Percentiles rank a stretch among this genome's conserved stretches.
Conservation (phyloP, 2,329 filamentous ascomycete genomes). For the Aspergillus brasiliensis region DNA sequence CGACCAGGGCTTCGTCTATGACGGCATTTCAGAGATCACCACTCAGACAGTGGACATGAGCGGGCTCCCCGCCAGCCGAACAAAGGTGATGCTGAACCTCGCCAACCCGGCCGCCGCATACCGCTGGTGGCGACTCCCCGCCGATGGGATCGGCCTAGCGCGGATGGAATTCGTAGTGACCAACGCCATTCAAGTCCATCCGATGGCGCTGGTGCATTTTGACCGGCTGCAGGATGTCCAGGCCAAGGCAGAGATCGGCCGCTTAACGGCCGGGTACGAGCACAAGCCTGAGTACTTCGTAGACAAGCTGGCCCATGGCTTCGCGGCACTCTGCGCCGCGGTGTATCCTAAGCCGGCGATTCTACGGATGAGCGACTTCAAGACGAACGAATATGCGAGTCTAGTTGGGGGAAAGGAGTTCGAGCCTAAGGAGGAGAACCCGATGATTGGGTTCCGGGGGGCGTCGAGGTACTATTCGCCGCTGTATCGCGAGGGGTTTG, state of each 20-base stretch:
- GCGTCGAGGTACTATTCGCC: constrained; percentile 47
- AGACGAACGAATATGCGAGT: constrained; percentile 45
- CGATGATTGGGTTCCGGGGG: constrained; percentile 47
- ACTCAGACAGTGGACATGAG: constrained; percentile 35
- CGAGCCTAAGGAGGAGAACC: constrained; percentile 44
- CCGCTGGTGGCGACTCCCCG: constrained; percentile 45
- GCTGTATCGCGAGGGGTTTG: constrained; percentile 43
- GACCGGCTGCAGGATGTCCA: constrained; percentile 32
- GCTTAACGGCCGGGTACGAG: constrained; percentile 34
- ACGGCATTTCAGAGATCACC: constrained; percentile 37
- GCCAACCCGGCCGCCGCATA: constrained; percentile 43
- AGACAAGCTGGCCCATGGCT: constrained; percentile 39
- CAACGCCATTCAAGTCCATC: constrained; percentile 41
- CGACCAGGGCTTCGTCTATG: constrained; percentile 42
- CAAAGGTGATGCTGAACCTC: constrained; percentile 44
- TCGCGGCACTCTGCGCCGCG: constrained; percentile 42
- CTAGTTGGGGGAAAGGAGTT: constrained; percentile 45
- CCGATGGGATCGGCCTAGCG: constrained; percentile 44
- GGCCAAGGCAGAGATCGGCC: constrained; percentile 29
- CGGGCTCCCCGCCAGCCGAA: constrained; percentile 25
- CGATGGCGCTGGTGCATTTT: constrained; percentile 42
- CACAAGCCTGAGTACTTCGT: constrained; percentile 44
- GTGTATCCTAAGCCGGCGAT: constrained; percentile 44
- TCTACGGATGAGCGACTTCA: constrained; percentile 46
- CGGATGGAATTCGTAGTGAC: constrained; percentile 46